Base-by-base conservation (phyloP, 345 rosid genomes). In the Acer saccharum region DNA sequence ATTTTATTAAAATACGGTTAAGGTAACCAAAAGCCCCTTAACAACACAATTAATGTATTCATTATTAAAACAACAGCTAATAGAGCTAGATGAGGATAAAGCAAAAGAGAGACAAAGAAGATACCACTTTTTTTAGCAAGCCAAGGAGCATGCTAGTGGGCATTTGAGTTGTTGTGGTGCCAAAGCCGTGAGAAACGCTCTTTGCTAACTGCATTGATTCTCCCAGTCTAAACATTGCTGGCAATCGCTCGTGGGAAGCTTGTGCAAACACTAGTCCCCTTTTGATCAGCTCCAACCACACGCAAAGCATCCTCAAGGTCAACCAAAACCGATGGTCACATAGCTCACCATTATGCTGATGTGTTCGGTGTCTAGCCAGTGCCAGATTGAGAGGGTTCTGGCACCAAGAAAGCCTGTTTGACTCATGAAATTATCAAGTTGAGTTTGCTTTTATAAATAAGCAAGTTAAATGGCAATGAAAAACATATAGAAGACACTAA, bases 111-210 rank as follows among this genome's bases (percentile, higher is more conserved):
- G 75, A 77, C 69, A 80, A 77, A 77, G 57, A 44, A 43, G 69
- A 66, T 77, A 72, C 35, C 74, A 60, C 14, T 71, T 77, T 73
- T 73, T 73, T 41, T 54, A 63, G 72, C 58, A 41, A 29, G 65
- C 44, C 70, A 77, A 23, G 78, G 77, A 74, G 66, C 61, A 77
- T 58, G 74, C 77, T 74, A 69, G 46, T 64, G 77, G 43, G 23
- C 17, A 35, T 10, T 16, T 52, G 21, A 8, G 71, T 55, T 57
- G 70, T 78, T 18, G 71, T 55, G 64, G 70, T 78, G 80, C 74
- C 80, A 76, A 73, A 44, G 67, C 76, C 73, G 76, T 52, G 65
- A 76, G 68, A 76, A 83, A 43, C 66, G 69, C 70, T 76, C n/a
- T n/a, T 29, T 82, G 71, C 71, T 78, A 54, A 16, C 69, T 35